Conservation (phyloP, 345 rosid species). For the Euphorbia lathyris region DNA sequence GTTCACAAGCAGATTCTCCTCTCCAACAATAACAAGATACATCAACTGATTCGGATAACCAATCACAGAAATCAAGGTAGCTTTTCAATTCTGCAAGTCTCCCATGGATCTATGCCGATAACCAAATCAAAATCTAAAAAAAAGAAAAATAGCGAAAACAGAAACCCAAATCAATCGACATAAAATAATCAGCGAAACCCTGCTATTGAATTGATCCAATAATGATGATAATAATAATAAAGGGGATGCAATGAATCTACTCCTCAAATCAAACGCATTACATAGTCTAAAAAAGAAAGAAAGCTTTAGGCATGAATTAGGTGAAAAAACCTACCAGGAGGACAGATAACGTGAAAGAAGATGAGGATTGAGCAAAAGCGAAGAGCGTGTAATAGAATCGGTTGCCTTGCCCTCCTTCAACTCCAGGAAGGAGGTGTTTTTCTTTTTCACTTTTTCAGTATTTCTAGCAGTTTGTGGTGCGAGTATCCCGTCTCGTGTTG, state of each 20-base stretch:
- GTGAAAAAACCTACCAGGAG: conserved; percentile 1
- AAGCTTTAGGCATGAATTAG: neutral
- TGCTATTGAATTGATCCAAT: neutral
- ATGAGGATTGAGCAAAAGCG: neutral
- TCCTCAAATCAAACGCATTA: neutral
- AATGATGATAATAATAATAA: neutral
- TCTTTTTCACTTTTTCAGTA: neutral
- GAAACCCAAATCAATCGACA: neutral
- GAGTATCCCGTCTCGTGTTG: neutral
- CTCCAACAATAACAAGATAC: conserved; percentile 51
- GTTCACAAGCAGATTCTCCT: conserved; percentile 61
- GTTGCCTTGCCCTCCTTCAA: neutral
- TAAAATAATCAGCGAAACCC: neutral
- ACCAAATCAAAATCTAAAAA: neutral
- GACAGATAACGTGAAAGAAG: neutral
- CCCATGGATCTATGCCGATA: conserved; percentile 22
- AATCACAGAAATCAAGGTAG: conserved; percentile 24
- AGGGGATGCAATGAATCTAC: neutral
- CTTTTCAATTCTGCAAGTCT: conserved; percentile 25
- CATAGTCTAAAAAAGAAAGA: neutral
- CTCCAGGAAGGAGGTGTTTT: neutral
- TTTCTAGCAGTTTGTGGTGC: too few species aligned
- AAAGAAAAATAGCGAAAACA: neutral
- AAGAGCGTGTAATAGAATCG: neutral
- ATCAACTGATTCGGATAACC: conserved; percentile 46